Conservation (phyloP, 768 basidiomycete species). For the Russula vinacea region DNA sequence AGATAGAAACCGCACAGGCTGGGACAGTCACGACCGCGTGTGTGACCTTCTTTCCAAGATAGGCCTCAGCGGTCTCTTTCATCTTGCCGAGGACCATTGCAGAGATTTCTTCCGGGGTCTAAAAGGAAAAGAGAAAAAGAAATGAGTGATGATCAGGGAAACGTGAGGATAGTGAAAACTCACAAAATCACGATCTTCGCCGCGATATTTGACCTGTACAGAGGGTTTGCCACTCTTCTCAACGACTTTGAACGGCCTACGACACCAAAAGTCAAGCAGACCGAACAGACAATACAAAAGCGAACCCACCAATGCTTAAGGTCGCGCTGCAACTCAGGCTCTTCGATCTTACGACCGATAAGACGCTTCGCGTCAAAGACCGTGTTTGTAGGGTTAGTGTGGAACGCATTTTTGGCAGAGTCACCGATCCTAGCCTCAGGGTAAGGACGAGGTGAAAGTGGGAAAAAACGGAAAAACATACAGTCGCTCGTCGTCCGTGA, state of each 20-base stretch:
- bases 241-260: conserved; percentile 68
- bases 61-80: conserved; percentile 99
- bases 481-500: conserved; percentile 59
- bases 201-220: conserved; percentile 75
- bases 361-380: conserved; percentile 97
- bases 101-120: conserved; percentile 92
- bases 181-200: conserved; percentile 79
- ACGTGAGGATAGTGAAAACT: conserved; percentile 36
- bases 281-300: not conserved
- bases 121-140: not conserved
- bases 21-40: conserved; percentile 98
- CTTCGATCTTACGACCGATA: conserved; percentile 82
- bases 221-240: conserved; percentile 78
- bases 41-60: conserved; percentile 92
- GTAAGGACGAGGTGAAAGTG: not conserved
- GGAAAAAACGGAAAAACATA: conserved; percentile 26
- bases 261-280: not conserved
- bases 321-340: conserved; percentile 76
- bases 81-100: conserved; percentile 96
- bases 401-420: conserved; percentile 92
- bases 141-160: not conserved
- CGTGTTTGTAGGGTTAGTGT: conserved; percentile 88
- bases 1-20: conserved; percentile 58
- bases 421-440: conserved; percentile 67
- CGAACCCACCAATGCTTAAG: conserved; percentile 69